A percentile compares a stretch with the other conserved stretches of the same genome.
These are phyloP conservation scores for Aethionema arabicum DNA, from an alignment of 345 rosid genomes.

Conservation along the genomic window DNA sequence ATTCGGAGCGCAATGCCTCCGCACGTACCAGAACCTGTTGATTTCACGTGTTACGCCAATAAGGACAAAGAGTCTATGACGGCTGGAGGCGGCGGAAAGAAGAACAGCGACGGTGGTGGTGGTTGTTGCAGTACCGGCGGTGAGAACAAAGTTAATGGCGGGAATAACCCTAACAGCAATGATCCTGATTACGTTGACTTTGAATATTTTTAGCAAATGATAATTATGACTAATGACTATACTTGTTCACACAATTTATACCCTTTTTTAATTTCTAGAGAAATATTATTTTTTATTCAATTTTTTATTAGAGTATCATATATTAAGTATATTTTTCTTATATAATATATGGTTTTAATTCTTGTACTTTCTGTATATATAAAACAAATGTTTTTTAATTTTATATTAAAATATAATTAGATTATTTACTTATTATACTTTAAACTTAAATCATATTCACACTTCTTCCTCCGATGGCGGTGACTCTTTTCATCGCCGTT, in stretches of 20 bases:
- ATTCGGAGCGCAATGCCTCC: slow-evolving; percentile 86
- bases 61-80: slow-evolving; percentile 47
- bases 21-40: slow-evolving; percentile 72
- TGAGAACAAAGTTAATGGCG: slow-evolving; percentile 21
- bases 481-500: neutral
- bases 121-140: slow-evolving; percentile 21
- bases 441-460: too few species aligned
- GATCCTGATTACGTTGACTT: slow-evolving; percentile 55
- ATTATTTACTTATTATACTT: too few species aligned
- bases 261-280: slow-evolving; percentile 11
- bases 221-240: neutral
- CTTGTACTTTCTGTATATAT: slow-evolving; percentile 19
- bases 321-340: slow-evolving; percentile 7
- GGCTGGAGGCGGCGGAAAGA: slow-evolving; percentile 23
- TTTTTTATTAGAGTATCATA: slow-evolving; percentile 8
- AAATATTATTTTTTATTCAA: neutral
- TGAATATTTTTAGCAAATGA: slow-evolving; percentile 52
- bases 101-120: slow-evolving; percentile 23
- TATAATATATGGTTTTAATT: slow-evolving; percentile 10
- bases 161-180: slow-evolving; percentile 20
- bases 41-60: slow-evolving; percentile 51
- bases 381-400: neutral
- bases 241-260: neutral
- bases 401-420: neutral
- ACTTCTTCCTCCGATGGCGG: slow-evolving; percentile 11